phyloP scores from a whole-genome alignment of 306 rosid species.

The Cyclanthera cordifolia region DNA sequence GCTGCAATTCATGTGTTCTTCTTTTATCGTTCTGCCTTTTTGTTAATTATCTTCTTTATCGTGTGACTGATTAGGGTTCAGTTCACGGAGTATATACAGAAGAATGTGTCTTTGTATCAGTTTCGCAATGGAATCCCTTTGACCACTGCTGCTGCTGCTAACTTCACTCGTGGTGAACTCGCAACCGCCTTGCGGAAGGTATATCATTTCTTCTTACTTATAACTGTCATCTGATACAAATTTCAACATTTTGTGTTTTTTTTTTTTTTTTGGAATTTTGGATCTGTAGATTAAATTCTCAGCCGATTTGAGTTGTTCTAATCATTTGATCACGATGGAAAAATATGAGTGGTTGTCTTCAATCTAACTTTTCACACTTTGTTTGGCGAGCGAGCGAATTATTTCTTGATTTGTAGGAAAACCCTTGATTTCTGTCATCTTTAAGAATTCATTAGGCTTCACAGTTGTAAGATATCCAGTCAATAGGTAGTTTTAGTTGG shows the following conservation, averaged over 20 bases:
- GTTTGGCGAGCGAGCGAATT: too few species aligned
- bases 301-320: not conserved
- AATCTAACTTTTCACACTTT: not conserved
- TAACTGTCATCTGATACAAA: not conserved
- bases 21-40: not conserved
- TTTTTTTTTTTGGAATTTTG: not conserved
- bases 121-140: slow-evolving; percentile 70
- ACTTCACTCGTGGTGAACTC: slow-evolving; percentile 68
- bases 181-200: slow-evolving; percentile 85
- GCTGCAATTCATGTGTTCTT: slow-evolving; percentile 13
- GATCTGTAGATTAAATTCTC: not conserved
- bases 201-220: not conserved
- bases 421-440: not conserved
- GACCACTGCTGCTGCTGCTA: slow-evolving; percentile 70
- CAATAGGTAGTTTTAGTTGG: too few species aligned
- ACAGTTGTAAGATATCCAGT: too few species aligned
- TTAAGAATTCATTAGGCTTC: too few species aligned
- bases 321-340: not conserved
- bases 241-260: not conserved
- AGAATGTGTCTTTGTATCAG: slow-evolving; percentile 62
- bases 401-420: not conserved
- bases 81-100: slow-evolving; percentile 67
- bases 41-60: not conserved
- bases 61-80: slow-evolving; percentile 40
- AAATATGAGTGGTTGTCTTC: not conserved